Base-by-base conservation (phyloP, 2,329 filamentous ascomycete genomes). In the Tolypocladium capitatum region DNA sequence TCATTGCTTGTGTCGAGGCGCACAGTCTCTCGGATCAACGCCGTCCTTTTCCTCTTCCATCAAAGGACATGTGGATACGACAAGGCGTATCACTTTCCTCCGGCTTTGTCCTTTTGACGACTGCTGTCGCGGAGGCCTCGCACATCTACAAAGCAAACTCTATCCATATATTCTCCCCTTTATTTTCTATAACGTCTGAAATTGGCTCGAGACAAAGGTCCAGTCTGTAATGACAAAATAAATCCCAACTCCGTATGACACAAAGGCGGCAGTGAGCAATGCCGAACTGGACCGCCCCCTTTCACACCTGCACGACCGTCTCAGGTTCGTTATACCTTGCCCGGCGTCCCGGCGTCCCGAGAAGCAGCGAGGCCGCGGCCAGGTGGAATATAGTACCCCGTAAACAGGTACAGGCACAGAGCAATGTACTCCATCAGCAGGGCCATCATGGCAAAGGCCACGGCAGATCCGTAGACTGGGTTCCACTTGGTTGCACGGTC, bases 371-470 rank as follows among this genome's bases (percentile, higher is more conserved):
- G 43, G 3, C 45, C 51, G 6, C 53, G 49, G 8, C 47, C 43
- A 6, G 49, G 47, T 9, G 46, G 16, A 3, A 55, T 53, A 2
- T 48, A 50, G 30, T 52, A 53, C 5, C 53, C 52, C 7, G 52
- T 48, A 11, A 46, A 53, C 4, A 54, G 16, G 38, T 50, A 52
- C 5, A 51, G 40, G 18, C 47, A n/a, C 18, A 55, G 46, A 3
- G 49, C 49, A 14, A 53, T 46, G 27, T 55, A 53, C 40, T 54
- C 52, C 35, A 52, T 48, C 9, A 54, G 31, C 35, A 54, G 27
- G 1, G 45, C 51, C 48, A 55, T 53, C 10, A 54, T 32, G 2
- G 43, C 51, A 36, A 55, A 54, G 0, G 50, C 36, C 9, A 52
- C 36, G 4, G 51, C 44, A 10, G 44, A 50, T n/a, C 51, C 53